Evolutionary conservation across 1,284 basidiomycete species (phyloP).

Genomic region (Mycosarcoma mackinlayi): DNA sequence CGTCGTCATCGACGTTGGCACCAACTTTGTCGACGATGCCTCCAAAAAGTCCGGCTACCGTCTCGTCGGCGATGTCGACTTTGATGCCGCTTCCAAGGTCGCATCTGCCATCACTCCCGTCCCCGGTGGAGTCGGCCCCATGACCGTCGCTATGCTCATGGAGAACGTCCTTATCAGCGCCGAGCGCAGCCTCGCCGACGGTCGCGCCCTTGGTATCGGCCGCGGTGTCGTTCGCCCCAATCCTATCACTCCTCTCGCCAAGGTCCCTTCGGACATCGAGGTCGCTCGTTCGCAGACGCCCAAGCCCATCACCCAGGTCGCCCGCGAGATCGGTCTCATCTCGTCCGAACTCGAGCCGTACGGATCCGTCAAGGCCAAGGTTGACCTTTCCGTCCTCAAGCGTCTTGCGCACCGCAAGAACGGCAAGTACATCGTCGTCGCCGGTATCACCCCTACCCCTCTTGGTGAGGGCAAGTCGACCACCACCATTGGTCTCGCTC

Average conservation of each 20-base stretch:
- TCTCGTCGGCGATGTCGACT: slow-evolving; percentile 96
- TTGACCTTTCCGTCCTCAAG: slow-evolving; percentile 88
- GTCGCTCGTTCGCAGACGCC: slow-evolving; percentile 95
- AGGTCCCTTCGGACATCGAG: slow-evolving; percentile 86
- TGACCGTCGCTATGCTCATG: slow-evolving; percentile 99
- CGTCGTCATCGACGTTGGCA: slow-evolving; percentile 78
- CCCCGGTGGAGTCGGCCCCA: slow-evolving; percentile 92
- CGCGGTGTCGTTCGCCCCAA: slow-evolving; percentile 79
- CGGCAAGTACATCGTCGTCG: slow-evolving; percentile 96
- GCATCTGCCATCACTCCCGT: slow-evolving; percentile 96
- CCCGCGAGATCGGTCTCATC: slow-evolving; percentile 87
- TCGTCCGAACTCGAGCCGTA: slow-evolving; percentile 91
- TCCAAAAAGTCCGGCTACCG: slow-evolving; percentile 95
- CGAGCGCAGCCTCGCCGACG: slow-evolving; percentile 81
- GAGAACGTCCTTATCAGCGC: slow-evolving; percentile 87
- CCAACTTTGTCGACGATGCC: slow-evolving; percentile 86
- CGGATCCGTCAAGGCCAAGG: slow-evolving; percentile 96
- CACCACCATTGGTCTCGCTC: slow-evolving; percentile 95
- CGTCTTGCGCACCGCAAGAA: slow-evolving; percentile 86
- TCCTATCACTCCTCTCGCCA: slow-evolving; percentile 79
- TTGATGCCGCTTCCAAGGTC: slow-evolving; percentile 78
- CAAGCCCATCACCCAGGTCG: slow-evolving; percentile 86
- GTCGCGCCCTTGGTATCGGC: slow-evolving; percentile 74
- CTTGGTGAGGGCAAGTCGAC: slow-evolving; percentile 99
- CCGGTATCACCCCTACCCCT: slow-evolving; percentile 97